Base-by-base conservation (phyloP, 768 basidiomycete genomes). In the Tylopilus sp. region DNA sequence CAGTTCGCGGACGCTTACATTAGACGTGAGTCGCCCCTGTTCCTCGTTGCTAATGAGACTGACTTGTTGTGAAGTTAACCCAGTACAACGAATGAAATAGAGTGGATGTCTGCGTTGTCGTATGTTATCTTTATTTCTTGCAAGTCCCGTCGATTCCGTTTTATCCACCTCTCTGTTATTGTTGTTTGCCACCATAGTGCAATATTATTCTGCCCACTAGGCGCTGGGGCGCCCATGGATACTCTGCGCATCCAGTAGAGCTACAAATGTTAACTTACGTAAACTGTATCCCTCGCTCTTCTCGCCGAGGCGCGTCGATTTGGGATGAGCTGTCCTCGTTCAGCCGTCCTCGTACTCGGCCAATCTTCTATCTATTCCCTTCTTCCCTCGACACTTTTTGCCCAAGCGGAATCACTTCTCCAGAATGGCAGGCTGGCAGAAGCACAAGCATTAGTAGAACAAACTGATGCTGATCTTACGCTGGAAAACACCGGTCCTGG, bases 1-100 rank as follows among this genome's bases (percentile, higher is more conserved):
- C 62, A 94, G 92, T 62, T 97, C 95, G 5, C 79, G 87, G 50
- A 92, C 92, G 22, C 72, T 99, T 57, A 98, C 94, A 2, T 78
- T 98, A 45, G 94, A 98, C 73, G 87, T 98, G 63, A 79, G 76
- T 63, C 5, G 9, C 34, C 38, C 1, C 14, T 7, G 16, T 33
- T 45, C 3, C 17, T 22, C 21, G 40, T 29, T 51, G 11, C 11
- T 46, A 2, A 22, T 16, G 46, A 46, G 37, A 60, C 56, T 60
- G 40, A 64, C 21, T 6, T 19, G 6, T 37, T 45, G 33, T 42
- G 29, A 58, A 66, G 65, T 60, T 66, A 58, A 66, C 65, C 11
- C 65, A 65, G 44, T 66, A 66, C 33, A 65, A 66, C 24, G 65
- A 65, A 45, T 66, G 55, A 65, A 45, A 42, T 19, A 43, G 14